Evolutionary conservation across 176 grass and related monocot species (phyloP).

Genomic region (Lolium rigidum): DNA sequence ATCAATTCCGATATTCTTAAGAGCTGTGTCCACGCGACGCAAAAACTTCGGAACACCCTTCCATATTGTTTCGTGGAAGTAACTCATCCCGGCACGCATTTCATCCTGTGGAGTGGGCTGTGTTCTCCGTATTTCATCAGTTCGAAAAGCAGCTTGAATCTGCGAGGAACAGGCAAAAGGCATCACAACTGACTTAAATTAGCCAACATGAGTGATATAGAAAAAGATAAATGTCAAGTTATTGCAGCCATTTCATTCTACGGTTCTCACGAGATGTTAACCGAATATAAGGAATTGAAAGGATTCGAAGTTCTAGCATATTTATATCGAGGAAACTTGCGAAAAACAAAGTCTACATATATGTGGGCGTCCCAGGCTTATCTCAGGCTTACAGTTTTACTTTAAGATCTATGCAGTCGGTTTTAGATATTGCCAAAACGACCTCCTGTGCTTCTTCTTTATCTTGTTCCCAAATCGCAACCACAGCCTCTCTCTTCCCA

Average conservation of each 20-base stretch:
- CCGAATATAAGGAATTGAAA: not conserved
- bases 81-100: constrained; percentile 95
- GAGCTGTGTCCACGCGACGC: constrained; percentile 81
- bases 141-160: constrained; percentile 92
- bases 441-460: too few species aligned
- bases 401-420: too few species aligned
- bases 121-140: constrained; percentile 78
- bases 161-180: constrained; percentile 21
- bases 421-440: too few species aligned
- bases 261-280: not conserved
- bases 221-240: not conserved
- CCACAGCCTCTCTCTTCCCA: too few species aligned
- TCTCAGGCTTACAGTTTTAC: too few species aligned
- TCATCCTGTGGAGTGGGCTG: constrained; percentile 88
- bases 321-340: not conserved
- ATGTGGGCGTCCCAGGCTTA: too few species aligned
- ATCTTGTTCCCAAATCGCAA: too few species aligned
- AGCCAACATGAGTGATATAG: not conserved
- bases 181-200: not conserved
- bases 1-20: constrained; percentile 85
- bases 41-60: constrained; percentile 93
- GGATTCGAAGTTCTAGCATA: not conserved
- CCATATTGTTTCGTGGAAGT: constrained; percentile 93
- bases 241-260: not conserved
- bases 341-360: too few species aligned